A percentile compares a stretch with the other conserved stretches of the same genome.
These are phyloP conservation scores for Galerina sulciceps DNA, from an alignment of 768 basidiomycete species.

Conservation along the genomic window DNA sequence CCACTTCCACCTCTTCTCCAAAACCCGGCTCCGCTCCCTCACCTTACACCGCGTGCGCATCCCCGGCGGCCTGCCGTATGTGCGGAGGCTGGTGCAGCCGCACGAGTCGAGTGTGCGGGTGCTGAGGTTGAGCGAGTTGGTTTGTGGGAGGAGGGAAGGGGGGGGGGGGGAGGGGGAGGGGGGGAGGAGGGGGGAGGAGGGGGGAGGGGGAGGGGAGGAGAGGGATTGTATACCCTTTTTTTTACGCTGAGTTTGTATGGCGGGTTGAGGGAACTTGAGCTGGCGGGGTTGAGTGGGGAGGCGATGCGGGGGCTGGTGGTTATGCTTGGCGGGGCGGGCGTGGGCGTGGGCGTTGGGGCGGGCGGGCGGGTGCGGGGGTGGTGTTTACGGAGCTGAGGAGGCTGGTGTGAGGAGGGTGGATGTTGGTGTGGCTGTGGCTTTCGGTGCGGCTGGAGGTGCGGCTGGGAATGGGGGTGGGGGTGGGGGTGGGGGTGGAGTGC, in stretches of 20 bases:
- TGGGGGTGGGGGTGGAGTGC: too few species aligned
- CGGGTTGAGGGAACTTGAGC: background rate
- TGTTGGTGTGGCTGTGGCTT: background rate
- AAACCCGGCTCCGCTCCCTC: background rate
- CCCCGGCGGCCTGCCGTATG: slow-evolving; percentile 2
- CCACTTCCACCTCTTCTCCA: slow-evolving; percentile 11
- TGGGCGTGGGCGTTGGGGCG: too few species aligned
- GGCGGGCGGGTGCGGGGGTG: background rate
- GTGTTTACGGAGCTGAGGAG: background rate
- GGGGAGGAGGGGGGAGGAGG: too few species aligned
- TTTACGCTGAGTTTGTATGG: slow-evolving; percentile 4
- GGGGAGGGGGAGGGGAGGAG: too few species aligned
- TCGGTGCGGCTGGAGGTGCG: too few species aligned
- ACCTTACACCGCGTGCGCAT: slow-evolving; percentile 4
- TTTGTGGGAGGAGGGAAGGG: background rate
- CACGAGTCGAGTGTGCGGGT: too few species aligned
- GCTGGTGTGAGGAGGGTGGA: background rate
- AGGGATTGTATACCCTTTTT: slow-evolving; percentile 5
- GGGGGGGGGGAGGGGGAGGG: too few species aligned
- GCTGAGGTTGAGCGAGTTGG: too few species aligned
- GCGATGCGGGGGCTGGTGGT: background rate
- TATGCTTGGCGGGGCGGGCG: background rate
- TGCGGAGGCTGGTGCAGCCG: background rate
- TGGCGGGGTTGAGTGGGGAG: background rate
- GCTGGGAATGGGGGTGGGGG: too few species aligned